Percentiles rank a stretch among this genome's conserved stretches.
phyloP scores from a whole-genome alignment of 2,329 filamentous ascomycete genomes.

The Nigrospora sphaerica region DNA sequence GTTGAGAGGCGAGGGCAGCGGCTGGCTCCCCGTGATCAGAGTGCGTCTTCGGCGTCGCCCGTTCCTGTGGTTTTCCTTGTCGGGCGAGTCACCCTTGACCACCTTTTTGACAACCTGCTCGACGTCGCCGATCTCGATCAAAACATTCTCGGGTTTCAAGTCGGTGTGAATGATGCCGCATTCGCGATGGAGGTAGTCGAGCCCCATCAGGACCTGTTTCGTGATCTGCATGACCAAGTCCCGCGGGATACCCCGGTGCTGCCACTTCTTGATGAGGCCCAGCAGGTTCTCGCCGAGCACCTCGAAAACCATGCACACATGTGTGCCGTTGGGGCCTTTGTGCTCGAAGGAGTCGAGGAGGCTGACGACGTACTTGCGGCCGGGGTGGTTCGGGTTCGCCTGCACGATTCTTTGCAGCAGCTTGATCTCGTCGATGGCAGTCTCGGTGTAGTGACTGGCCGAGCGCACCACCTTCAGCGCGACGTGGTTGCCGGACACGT shows the following conservation, averaged over 20 bases:
- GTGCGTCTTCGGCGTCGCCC: constrained; percentile 84
- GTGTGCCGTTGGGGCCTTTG: constrained; percentile 90
- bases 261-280: constrained; percentile 96
- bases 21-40: constrained; percentile 94
- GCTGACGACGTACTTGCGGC: constrained; percentile 91
- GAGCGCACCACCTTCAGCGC: constrained; percentile 97
- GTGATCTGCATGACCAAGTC: constrained; percentile 96
- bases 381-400: constrained; percentile 89
- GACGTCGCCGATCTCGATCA: constrained; percentile 98
- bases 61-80: constrained; percentile 87
- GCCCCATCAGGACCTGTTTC: constrained; percentile 89
- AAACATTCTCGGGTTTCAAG: constrained; percentile 93
- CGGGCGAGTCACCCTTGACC: constrained; percentile 63
- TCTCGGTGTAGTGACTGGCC: constrained; percentile 97
- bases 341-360: constrained; percentile 96
- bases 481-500: constrained; percentile 84
- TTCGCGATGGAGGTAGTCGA: constrained; percentile 95
- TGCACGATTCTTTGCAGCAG: constrained; percentile 93
- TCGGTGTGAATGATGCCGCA: constrained; percentile 99
- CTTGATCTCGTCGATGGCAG: constrained; percentile 98
- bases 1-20: constrained; percentile 88
- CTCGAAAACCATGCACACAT: constrained; percentile 99
- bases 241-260: constrained; percentile 95
- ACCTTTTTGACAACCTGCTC: constrained; percentile 97
- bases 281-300: constrained; percentile 92